Evolutionary conservation across 768 basidiomycete species (phyloP).

Genomic region (Podaxis sp.): DNA sequence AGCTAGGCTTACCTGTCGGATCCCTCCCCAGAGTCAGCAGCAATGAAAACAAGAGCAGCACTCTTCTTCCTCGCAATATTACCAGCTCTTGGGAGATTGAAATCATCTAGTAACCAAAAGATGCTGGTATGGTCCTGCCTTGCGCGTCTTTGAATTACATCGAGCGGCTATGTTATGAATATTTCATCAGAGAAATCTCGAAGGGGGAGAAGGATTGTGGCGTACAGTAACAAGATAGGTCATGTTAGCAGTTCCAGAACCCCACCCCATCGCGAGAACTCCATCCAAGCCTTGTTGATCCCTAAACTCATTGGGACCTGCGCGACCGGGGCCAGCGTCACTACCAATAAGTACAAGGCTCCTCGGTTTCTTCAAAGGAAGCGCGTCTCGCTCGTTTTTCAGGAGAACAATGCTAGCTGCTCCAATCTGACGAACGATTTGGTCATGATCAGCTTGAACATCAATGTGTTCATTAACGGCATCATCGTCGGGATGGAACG

Average conservation of each 20-base stretch:
- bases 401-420: slow-evolving; percentile 73
- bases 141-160: slow-evolving; percentile 77
- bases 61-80: slow-evolving; percentile 49
- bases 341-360: slow-evolving; percentile 65
- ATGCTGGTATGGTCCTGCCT: slow-evolving; percentile 63
- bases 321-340: slow-evolving; percentile 58
- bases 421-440: slow-evolving; percentile 70
- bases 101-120: slow-evolving; percentile 74
- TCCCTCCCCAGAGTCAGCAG: slow-evolving; percentile 81
- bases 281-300: slow-evolving; percentile 68
- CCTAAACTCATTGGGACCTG: slow-evolving; percentile 70
- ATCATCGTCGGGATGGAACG: slow-evolving; percentile 51
- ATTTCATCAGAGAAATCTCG: background rate
- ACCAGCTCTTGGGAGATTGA: slow-evolving; percentile 51
- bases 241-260: slow-evolving; percentile 78
- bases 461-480: slow-evolving; percentile 60
- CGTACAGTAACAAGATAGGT: slow-evolving; percentile 76
- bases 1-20: slow-evolving; percentile 57
- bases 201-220: slow-evolving; percentile 8
- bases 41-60: slow-evolving; percentile 79
- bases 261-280: slow-evolving; percentile 91
- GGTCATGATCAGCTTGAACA: slow-evolving; percentile 70
- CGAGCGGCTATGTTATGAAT: slow-evolving; percentile 54
- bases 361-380: slow-evolving; percentile 61
- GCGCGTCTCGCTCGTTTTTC: slow-evolving; percentile 60